phyloP scores from a whole-genome alignment of 306 rosid genomes.

The Dryas drummondii region DNA sequence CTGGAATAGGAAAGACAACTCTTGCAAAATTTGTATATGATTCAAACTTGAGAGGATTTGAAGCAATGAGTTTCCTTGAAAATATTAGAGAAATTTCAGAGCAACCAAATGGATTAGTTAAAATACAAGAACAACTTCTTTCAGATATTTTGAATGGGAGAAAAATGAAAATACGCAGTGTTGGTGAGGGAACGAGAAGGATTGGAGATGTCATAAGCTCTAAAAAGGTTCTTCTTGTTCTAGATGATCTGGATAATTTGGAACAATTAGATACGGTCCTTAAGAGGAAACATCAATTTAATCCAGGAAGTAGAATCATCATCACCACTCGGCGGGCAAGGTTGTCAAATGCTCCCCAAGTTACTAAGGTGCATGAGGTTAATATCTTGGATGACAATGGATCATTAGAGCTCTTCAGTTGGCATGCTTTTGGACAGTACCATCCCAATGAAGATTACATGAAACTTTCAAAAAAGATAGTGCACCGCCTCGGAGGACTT shows the following conservation, averaged over 20 bases:
- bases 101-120: not conserved
- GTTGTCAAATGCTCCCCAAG: not conserved
- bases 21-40: not conserved
- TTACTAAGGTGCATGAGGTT: not conserved
- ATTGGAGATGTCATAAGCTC: not conserved
- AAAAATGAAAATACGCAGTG: not conserved
- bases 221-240: not conserved
- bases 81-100: not conserved
- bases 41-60: not conserved
- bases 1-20: not conserved
- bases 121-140: not conserved
- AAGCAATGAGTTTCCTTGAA: not conserved
- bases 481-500: not conserved
- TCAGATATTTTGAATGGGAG: not conserved
- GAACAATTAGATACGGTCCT: not conserved
- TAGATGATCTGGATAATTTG: not conserved
- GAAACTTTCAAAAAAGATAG: not conserved
- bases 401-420: not conserved
- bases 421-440: not conserved
- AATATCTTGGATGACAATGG: not conserved
- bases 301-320: not conserved
- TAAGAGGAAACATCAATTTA: not conserved
- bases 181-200: not conserved
- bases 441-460: not conserved
- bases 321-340: not conserved